Conservation (phyloP, 805 yeast genomes). For the Starmera dryadoides region DNA sequence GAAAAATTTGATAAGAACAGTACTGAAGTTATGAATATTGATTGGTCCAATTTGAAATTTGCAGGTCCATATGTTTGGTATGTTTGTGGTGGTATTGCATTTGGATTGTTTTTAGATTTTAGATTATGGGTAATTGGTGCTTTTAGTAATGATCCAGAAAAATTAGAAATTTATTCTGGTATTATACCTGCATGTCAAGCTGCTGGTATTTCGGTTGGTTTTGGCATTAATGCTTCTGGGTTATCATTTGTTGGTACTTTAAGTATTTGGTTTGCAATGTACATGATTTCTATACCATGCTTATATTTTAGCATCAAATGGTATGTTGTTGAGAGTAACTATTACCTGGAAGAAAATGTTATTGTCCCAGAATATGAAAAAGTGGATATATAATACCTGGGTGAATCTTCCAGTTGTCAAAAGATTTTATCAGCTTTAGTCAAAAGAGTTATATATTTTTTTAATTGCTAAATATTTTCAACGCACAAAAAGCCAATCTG, state of each 20-base stretch:
- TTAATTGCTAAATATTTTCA: no score
- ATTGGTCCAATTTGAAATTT: background rate
- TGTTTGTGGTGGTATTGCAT: background rate
- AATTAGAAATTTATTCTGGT: background rate
- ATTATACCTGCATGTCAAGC: background rate
- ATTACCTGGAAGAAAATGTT: background rate
- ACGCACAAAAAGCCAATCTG: no score
- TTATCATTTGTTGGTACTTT: background rate
- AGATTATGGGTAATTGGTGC: constrained; percentile 1
- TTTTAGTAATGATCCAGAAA: background rate
- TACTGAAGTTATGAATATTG: background rate
- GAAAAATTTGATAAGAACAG: background rate
- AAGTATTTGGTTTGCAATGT: background rate
- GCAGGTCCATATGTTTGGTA: background rate
- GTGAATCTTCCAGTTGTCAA: no score
- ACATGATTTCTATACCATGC: background rate
- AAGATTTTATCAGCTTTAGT: no score
- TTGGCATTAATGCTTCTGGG: background rate
- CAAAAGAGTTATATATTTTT: no score
- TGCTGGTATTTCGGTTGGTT: background rate
- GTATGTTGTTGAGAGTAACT: background rate
- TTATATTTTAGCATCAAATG: background rate
- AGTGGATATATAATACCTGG: no score
- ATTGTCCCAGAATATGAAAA: background rate
- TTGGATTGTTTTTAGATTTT: background rate